Conservation (phyloP, 2,329 filamentous ascomycete species). For the Cordyceps fumosorosea region DNA sequence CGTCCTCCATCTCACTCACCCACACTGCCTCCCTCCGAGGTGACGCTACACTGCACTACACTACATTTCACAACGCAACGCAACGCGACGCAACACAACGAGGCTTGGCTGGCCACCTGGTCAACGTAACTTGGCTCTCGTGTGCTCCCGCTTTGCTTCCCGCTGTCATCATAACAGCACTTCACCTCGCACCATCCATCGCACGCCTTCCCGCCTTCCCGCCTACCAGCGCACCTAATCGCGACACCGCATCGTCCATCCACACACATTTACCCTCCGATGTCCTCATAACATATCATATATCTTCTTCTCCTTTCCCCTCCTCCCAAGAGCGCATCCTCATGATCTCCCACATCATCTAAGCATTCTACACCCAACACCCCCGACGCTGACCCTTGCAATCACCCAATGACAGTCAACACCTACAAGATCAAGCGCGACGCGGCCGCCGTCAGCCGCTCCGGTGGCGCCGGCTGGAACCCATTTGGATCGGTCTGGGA, state of each 20-base stretch:
- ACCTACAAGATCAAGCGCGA: constrained; percentile 37
- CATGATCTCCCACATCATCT: neutral
- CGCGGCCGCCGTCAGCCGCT: constrained; percentile 37
- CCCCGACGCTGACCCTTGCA: constrained; percentile 1
- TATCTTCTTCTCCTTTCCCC: neutral
- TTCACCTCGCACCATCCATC: neutral
- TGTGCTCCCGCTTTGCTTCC: neutral
- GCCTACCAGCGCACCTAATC: neutral
- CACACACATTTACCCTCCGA: neutral
- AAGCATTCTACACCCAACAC: neutral
- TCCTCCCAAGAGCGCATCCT: neutral
- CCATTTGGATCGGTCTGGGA: constrained; percentile 39
- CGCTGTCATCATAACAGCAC: neutral
- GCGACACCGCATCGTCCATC: neutral
- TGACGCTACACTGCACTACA: neutral
- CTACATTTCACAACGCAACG: neutral
- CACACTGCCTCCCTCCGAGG: neutral
- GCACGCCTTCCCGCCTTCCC: neutral
- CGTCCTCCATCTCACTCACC: neutral
- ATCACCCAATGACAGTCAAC: constrained; percentile 34
- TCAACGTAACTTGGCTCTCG: neutral
- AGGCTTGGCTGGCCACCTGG: neutral
- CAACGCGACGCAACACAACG: neutral
- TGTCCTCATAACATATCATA: neutral
- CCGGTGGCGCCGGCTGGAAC: constrained; percentile 35